A percentile compares a stretch with the other conserved stretches of the same genome.
These are phyloP conservation scores for Raphanus raphanistrum DNA, from an alignment of 345 rosid genomes.

Conservation along the genomic window DNA sequence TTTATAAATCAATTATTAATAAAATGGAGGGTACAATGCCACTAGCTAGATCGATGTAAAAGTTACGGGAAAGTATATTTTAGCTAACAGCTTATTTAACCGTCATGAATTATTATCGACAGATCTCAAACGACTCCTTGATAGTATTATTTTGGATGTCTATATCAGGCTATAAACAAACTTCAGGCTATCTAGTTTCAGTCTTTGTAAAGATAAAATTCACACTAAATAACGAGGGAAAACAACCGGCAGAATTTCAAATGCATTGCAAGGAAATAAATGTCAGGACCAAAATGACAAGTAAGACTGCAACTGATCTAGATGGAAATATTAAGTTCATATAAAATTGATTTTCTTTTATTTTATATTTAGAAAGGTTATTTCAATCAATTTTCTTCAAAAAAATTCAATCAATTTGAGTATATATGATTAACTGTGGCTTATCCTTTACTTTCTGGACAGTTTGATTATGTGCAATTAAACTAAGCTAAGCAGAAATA, in stretches of 20 bases:
- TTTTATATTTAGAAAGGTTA: neutral
- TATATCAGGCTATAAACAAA: neutral
- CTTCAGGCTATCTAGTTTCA: neutral
- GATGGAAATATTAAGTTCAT: neutral
- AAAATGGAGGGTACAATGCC: neutral
- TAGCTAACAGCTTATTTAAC: neutral
- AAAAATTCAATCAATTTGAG: neutral
- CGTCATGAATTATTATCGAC: neutral
- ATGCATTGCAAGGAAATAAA: neutral
- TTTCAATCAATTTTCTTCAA: neutral
- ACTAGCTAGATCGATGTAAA: neutral
- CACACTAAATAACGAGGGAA: neutral
- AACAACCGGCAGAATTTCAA: constrained; percentile 6
- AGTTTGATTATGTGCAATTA: neutral
- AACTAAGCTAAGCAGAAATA: neutral
- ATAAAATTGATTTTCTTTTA: neutral
- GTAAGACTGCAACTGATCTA: constrained; percentile 8
- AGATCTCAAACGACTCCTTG: neutral
- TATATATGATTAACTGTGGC: neutral
- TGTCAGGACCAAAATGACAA: constrained; percentile 10
- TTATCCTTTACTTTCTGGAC: neutral
- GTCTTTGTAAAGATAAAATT: neutral
- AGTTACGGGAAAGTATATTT: neutral
- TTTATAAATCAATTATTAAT: neutral
- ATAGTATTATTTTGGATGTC: neutral